These are phyloP conservation scores for Fistulifera solaris DNA, from an alignment of 108 stramenopile species.

Conservation along the genomic window DNA sequence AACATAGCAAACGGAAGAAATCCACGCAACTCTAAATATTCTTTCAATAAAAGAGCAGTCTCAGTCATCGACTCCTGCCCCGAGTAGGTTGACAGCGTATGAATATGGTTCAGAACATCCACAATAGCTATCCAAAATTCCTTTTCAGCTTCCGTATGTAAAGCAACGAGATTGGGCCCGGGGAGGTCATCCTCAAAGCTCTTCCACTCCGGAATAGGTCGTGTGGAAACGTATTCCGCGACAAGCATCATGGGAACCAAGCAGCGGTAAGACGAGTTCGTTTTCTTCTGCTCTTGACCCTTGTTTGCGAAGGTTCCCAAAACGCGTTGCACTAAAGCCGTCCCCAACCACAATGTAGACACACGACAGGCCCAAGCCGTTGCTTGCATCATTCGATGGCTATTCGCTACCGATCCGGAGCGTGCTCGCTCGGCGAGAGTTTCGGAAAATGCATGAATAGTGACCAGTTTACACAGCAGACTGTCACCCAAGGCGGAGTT, in stretches of 20 bases:
- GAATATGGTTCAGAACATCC: slow-evolving; percentile 9
- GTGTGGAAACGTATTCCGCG: slow-evolving; percentile 1
- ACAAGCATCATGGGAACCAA: slow-evolving; percentile 3
- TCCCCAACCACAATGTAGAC: slow-evolving; percentile 13
- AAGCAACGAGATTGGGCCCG: too few species aligned
- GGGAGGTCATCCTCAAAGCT: not conserved
- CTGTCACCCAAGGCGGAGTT: slow-evolving; percentile 46
- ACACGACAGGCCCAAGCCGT: slow-evolving; percentile 1
- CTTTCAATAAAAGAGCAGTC: slow-evolving; percentile 7
- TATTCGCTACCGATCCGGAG: not conserved
- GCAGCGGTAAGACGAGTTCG: not conserved
- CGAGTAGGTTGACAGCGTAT: too few species aligned
- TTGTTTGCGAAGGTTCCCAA: not conserved
- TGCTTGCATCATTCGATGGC: not conserved
- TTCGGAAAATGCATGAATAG: slow-evolving; percentile 47
- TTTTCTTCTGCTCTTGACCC: not conserved
- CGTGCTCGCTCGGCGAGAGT: too few species aligned
- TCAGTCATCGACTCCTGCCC: too few species aligned
- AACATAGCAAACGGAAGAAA: slow-evolving; percentile 20
- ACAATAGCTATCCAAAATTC: slow-evolving; percentile 23
- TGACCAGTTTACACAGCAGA: slow-evolving; percentile 57
- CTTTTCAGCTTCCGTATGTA: not conserved
- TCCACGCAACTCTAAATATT: slow-evolving; percentile 24
- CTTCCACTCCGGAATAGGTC: not conserved
- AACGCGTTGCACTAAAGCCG: slow-evolving; percentile 12